These are phyloP conservation scores for Talaromyces sp. DNA, from an alignment of 2,329 filamentous ascomycete genomes.

Conservation along the genomic window DNA sequence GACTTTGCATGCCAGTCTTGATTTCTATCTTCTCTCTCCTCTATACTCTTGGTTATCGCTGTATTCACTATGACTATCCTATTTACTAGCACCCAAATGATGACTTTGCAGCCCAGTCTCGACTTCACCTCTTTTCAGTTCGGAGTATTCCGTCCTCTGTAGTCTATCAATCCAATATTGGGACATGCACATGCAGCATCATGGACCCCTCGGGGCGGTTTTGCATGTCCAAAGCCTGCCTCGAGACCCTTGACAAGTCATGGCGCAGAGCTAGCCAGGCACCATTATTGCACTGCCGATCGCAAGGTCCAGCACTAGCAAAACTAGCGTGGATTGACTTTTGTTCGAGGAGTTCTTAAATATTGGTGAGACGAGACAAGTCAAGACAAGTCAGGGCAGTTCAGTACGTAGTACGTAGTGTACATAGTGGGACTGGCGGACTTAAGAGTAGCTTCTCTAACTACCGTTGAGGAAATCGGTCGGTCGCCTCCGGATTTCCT, in stretches of 20 bases:
- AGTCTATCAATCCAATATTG: background rate
- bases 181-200: background rate
- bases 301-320: background rate
- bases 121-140: background rate
- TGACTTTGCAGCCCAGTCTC: background rate
- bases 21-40: background rate
- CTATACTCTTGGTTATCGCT: background rate
- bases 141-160: background rate
- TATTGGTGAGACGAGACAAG: no score
- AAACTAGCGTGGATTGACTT: background rate
- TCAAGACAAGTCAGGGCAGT: no score
- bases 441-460: no score
- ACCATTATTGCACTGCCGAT: background rate
- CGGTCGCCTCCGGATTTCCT: background rate
- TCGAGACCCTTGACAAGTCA: no score
- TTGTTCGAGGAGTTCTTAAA: no score
- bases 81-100: background rate
- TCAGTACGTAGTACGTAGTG: no score
- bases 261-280: background rate
- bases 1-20: background rate
- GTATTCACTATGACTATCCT: background rate
- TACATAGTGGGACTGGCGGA: no score
- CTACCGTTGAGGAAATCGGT: no score
- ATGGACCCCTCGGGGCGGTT: background rate
- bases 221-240: background rate